phyloP scores from a whole-genome alignment of 257 asterid genomes.

The Jaltomata sinuosa region DNA sequence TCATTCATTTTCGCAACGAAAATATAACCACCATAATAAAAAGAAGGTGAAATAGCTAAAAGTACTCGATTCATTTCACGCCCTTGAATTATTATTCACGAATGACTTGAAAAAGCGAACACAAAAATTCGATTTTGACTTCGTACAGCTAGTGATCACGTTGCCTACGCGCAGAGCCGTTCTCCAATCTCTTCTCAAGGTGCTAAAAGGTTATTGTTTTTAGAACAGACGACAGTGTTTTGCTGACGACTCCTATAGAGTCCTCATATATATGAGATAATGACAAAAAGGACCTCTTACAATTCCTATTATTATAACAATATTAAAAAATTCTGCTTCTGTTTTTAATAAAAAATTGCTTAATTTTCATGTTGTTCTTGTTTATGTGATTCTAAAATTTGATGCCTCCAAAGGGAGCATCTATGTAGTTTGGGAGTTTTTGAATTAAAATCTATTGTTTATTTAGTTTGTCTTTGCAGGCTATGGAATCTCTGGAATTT shows the following conservation, averaged over 20 bases:
- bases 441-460: not conserved
- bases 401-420: not conserved
- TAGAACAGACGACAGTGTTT: not conserved
- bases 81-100: not conserved
- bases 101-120: not conserved
- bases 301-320: not conserved
- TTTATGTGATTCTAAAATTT: not conserved
- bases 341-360: not conserved
- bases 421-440: conserved; percentile 1
- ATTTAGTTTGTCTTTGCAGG: not conserved
- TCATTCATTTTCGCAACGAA: not conserved
- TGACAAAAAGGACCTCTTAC: not conserved
- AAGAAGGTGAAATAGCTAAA: not conserved
- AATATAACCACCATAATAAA: not conserved
- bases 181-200: not conserved
- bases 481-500: not conserved
- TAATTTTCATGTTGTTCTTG: not conserved
- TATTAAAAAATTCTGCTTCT: not conserved
- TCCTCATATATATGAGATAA: not conserved
- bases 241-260: not conserved
- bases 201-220: not conserved
- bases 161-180: too few species aligned
- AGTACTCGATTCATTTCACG: not conserved
- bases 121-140: not conserved
- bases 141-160: too few species aligned